A percentile compares a stretch with the other conserved stretches of the same genome.
phyloP scores from a whole-genome alignment of 345 rosid genomes.

The Microthlaspi erraticum region DNA sequence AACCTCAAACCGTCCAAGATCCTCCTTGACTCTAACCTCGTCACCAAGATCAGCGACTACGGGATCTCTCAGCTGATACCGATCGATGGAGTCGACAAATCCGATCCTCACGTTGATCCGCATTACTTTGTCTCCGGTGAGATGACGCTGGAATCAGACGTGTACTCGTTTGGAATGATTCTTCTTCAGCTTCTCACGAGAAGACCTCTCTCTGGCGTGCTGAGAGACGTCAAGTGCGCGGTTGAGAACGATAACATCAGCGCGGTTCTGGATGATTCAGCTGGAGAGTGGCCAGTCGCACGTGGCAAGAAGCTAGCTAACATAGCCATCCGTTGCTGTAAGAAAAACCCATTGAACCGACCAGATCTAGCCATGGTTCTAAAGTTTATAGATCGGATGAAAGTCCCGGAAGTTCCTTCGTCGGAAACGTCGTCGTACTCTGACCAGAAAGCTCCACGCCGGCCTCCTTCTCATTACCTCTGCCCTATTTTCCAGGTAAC shows the following conservation, averaged over 20 bases:
- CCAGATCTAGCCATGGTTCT: constrained; percentile 69
- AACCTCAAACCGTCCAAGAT: constrained; percentile 80
- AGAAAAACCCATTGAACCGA: constrained; percentile 49
- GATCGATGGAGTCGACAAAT: constrained; percentile 38
- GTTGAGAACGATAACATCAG: constrained; percentile 63
- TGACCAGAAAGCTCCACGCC: constrained; percentile 51
- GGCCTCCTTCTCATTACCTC: constrained; percentile 76
- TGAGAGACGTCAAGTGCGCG: constrained; percentile 70
- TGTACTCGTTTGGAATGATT: constrained; percentile 78
- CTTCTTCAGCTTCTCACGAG: constrained; percentile 77
- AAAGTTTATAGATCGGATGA: constrained; percentile 60
- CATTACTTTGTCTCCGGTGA: constrained; percentile 56
- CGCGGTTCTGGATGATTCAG: constrained; percentile 64
- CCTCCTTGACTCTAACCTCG: constrained; percentile 74
- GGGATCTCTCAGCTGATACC: constrained; percentile 64
- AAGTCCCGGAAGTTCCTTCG: constrained; percentile 35
- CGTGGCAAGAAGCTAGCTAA: constrained; percentile 61
- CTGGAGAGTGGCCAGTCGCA: constrained; percentile 78
- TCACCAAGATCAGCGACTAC: constrained; percentile 68
- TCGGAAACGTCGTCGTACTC: constrained; percentile 43
- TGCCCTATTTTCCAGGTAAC: constrained; percentile 93
- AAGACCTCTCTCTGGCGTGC: constrained; percentile 54
- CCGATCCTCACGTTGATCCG: constrained; percentile 58
- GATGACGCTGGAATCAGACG: constrained; percentile 66
- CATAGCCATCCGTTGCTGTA: constrained; percentile 77